Conservation (phyloP, 371 early-diverging fungal species). For the Rhizomucor miehei region DNA sequence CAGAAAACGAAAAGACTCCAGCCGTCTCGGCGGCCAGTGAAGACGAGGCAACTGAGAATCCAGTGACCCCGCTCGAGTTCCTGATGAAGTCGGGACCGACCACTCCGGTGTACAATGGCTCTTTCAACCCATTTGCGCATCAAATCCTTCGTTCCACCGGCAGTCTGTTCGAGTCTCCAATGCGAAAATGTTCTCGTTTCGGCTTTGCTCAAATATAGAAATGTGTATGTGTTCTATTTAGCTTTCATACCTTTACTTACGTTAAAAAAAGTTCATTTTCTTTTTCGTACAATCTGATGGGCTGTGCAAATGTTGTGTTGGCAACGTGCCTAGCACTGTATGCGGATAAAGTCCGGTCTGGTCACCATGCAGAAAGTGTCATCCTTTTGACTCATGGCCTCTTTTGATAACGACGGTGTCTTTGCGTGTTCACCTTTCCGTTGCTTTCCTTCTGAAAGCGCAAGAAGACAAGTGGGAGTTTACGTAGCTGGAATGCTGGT, state of each 20-base stretch:
- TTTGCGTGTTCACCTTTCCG: too few species aligned
- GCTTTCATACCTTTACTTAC: too few species aligned
- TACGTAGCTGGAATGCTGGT: conserved; percentile 53
- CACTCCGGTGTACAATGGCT: conserved; percentile 28
- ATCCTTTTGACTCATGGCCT: too few species aligned
- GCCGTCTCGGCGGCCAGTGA: conserved; percentile 5
- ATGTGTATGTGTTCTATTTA: not conserved
- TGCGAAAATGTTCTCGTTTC: conserved; percentile 46
- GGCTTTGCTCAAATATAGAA: conserved; percentile 46
- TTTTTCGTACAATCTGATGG: too few species aligned
- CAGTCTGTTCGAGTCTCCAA: conserved; percentile 29
- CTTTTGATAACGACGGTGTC: too few species aligned
- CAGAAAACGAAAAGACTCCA: conserved; percentile 1
- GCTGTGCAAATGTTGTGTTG: too few species aligned
- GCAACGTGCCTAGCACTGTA: too few species aligned
- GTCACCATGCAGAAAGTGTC: too few species aligned
- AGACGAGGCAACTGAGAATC: not conserved
- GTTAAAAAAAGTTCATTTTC: too few species aligned
- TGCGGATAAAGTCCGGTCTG: too few species aligned
- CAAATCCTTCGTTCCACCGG: conserved; percentile 31
- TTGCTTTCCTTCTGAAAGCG: too few species aligned
- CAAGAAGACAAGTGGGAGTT: conserved; percentile 38
- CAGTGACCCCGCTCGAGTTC: conserved; percentile 32
- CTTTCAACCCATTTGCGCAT: conserved; percentile 45
- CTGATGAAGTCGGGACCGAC: conserved; percentile 32